Base-by-base conservation (phyloP, 805 yeast species). In the Saccharomycopsis sp. region DNA sequence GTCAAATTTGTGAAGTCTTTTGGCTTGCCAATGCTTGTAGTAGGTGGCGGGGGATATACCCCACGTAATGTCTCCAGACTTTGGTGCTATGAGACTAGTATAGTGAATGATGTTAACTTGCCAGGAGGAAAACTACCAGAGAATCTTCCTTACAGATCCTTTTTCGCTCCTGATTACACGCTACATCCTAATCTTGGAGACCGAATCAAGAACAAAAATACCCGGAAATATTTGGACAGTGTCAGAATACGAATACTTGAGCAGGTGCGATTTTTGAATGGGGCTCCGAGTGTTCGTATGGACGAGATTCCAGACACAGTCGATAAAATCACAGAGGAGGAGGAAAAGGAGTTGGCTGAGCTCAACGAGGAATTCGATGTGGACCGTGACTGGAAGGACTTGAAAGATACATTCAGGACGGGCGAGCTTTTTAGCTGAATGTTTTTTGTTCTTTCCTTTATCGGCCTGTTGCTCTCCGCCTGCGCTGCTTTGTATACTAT, bases 21-120 rank as follows among this genome's bases (percentile, higher is more conserved):
- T 72, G 95, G 95, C 15, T 73, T 91, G 41, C 98, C 98, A 8
- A 82, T 90, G 80, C 74, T 92, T 63, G 96, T 91, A 3, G 75
- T 92, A 12, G 99, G 99, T 21, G 99, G 99, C 55, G 99, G 99
- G 60, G 99, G 99, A 18, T 92, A 92, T 71, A 94, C 99, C 1
- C 96, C 96, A 68, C 79, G 97, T 66, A 92, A 92, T 68, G 99
- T 92, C 14, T 86, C 95, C 46, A 78, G 98, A 64, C 79, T 95
- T 34, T 92, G 99, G 99, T 87, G 97, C 65, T 91, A 87, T 70
- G 99, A 92, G 71, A 92, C 98, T 1, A 84, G 91, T 44, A 76
- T 89, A 24, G 73, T 88, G 64, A 87, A 84, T 57, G 89, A 87
- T 66, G 85, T 73, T 4, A 76, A 85, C 63, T 76, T 88, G 60